These are phyloP conservation scores for Botryosphaeria dothidea DNA, from an alignment of 2,329 filamentous ascomycete species.

Conservation along the genomic window DNA sequence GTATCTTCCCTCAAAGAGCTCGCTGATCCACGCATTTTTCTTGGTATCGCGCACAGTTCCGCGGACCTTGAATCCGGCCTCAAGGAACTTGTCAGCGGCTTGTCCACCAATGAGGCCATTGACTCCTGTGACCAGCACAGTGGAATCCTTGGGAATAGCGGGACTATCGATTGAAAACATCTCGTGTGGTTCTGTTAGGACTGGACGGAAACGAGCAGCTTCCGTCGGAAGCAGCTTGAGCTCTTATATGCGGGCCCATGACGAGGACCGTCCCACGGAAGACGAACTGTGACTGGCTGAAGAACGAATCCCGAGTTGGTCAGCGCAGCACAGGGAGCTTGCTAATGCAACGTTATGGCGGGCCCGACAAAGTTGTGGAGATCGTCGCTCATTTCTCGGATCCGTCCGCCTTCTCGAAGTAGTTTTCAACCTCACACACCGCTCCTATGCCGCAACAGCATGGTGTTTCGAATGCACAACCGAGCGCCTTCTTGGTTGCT, in stretches of 20 bases:
- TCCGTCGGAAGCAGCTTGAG: too few relatives aligned
- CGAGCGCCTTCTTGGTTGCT: not conserved
- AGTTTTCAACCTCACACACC: not conserved
- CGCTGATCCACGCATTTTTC: slow-evolving; percentile 32
- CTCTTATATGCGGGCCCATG: not conserved
- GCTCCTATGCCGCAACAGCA: not conserved
- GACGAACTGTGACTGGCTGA: not conserved
- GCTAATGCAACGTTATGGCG: not conserved
- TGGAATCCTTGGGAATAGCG: slow-evolving; percentile 25
- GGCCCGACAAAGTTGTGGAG: not conserved
- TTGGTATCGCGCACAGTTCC: slow-evolving; percentile 33
- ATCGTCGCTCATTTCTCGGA: not conserved
- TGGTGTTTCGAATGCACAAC: not conserved
- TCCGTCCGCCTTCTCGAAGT: not conserved
- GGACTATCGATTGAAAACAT: slow-evolving; percentile 15
- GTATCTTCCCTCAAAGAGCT: slow-evolving; percentile 32
- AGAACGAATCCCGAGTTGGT: not conserved
- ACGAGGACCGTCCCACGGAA: not conserved
- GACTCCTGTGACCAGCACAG: slow-evolving; percentile 37
- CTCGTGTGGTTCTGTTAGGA: not conserved
- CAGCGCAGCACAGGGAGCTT: not conserved
- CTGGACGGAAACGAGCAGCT: too few relatives aligned
- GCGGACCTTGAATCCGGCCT: slow-evolving; percentile 36
- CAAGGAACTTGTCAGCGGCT: slow-evolving; percentile 33
- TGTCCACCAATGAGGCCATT: slow-evolving; percentile 39